Base-by-base conservation (phyloP, 768 basidiomycete genomes). In the Infundibulicybe gibba region DNA sequence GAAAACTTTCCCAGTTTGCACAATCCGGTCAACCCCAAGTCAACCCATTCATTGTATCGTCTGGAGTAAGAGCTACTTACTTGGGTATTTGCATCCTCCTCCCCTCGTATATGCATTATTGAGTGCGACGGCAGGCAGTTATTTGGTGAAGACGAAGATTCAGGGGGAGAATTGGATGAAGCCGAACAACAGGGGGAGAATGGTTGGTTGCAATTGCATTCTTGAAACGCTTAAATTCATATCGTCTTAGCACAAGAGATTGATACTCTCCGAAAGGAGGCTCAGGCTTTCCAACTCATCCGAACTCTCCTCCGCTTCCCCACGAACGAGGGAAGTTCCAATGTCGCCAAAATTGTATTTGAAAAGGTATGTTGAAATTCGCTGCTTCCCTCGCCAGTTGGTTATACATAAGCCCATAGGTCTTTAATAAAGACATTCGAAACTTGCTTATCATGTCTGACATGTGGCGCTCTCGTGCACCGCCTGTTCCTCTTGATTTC, bases 41-140 rank as follows among this genome's bases (percentile, higher is more conserved):
- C 94, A 95, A 53, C 93, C 97, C 0, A 97, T 98, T 43, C 97
- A 99, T 58, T 99, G 95, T 59, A 97, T 99, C 41, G 94, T 97
- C 2, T 99, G 97, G 97, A 93, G 92, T 25, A 99, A 98, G 64
- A 94, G 83, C 48, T 98, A 98, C 70, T 82, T 99, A 11, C 79
- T 97, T 57, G 85, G 88, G 94, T 41, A 14, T 40, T 0, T 20
- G 41, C 20, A 40, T 41, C 21, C 12, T 10, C 40, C 32, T 15
- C 33, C 9, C 55, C 33, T 19, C 15, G 15, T 30, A 10, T 15
- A 32, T 30, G 50, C 45, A 39, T 35, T 35, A 33, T 43, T 48
- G 25, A 25, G 8, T 25, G 25, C 25, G 25, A 8, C 25, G 25
- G 8, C 54, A 97, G 94, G 14, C 94, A 97, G 65, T 66, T 99